Base-by-base conservation (phyloP, 2,329 filamentous ascomycete genomes). In the Fusarium incarnatum region DNA sequence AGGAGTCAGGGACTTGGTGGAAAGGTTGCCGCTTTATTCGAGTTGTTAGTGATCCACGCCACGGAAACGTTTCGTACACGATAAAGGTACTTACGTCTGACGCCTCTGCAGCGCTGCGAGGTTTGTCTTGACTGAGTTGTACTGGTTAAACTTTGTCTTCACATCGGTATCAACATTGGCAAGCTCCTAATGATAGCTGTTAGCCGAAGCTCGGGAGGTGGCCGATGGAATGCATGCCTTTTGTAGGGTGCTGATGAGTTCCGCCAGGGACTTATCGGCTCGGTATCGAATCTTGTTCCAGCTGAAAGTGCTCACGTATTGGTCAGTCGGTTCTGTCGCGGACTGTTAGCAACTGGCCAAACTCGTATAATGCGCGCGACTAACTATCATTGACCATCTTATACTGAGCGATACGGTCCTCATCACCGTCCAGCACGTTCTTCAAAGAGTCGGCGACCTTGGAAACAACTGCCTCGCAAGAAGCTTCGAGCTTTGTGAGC, bases 201-300 rank as follows among this genome's bases (percentile, higher is more conserved):
- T 62, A 64, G 61, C 56, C 28, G 41, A 54, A 18, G 57, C 34
- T 52, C 30, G 45, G 28, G 34, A 41, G 20, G 27, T 15, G 20
- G 22, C 27, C 22, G 28, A 22, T 44, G 28, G 23, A 23, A 9
- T 49, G 22, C 55, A 27, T 74, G 93, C 93, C 89, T 97, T 98
- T 78, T 97, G 94, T 62, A 99, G 83, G 42, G 90, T 91, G 79
- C 94, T 92, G 74, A 98, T 91, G 64, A 98, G 86, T 78, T 98
- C 95, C 59, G 89, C 87, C 66, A 99, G 88, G 53, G 95, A 89
- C 80, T 95, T 97, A 81, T 99, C 96, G 68, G 93, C 91, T 76
- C 96, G 91, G 81, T 98, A 99, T 79, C 97, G 96, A 82, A 97
- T 93, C 82, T 96, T 98, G 84, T 98, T 98, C 96, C 96, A 99